A percentile compares a stretch with the other conserved stretches of the same genome.
Evolutionary conservation across 257 asterid species (phyloP).

Genomic region (Osmanthus fragrans): DNA sequence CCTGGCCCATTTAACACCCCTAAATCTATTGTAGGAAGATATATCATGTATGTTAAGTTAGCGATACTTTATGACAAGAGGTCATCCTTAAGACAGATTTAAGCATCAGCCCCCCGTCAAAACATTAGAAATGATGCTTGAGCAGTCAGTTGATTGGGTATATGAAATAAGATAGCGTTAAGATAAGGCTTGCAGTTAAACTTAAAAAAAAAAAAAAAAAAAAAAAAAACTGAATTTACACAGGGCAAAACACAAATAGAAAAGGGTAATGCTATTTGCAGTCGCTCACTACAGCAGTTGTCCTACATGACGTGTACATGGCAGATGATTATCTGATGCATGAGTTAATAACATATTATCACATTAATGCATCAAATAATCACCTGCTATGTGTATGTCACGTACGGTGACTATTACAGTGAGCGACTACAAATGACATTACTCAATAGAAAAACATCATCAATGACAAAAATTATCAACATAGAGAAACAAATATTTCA

Average conservation of each 20-base stretch:
- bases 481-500: slow-evolving; percentile 13
- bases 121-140: background rate
- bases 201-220: background rate
- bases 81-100: background rate
- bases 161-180: background rate
- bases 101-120: background rate
- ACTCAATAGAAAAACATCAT: background rate
- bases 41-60: too few relatives aligned
- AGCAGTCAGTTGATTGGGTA: background rate
- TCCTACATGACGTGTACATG: too few relatives aligned
- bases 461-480: background rate
- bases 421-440: too few relatives aligned
- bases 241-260: background rate
- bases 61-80: background rate
- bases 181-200: slow-evolving; percentile 1
- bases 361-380: too few relatives aligned
- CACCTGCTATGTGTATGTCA: too few relatives aligned
- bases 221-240: background rate
- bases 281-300: too few relatives aligned
- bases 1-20: too few relatives aligned
- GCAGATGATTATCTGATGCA: too few relatives aligned
- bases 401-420: too few relatives aligned
- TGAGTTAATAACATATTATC: too few relatives aligned
- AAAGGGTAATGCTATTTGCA: too few relatives aligned
- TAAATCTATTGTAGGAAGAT: too few relatives aligned